Conservation (phyloP, 164 flowering plant species). For the Stephania yunnanensis region DNA sequence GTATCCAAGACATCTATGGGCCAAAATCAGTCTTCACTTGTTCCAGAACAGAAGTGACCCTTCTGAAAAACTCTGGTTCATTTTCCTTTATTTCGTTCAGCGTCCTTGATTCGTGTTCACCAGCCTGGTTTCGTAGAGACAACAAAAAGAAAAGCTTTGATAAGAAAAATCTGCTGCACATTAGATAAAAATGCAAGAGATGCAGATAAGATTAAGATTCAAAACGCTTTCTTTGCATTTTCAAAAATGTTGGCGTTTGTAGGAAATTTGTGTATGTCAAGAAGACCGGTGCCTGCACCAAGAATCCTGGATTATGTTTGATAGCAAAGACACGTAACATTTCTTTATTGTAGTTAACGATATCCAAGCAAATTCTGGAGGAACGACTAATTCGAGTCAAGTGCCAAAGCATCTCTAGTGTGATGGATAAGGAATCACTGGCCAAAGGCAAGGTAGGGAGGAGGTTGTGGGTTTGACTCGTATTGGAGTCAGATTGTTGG, state of each 20-base stretch:
- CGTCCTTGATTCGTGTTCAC: conserved; percentile 70
- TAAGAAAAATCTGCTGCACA: not conserved
- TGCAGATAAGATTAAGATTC: not conserved
- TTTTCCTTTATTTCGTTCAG: conserved; percentile 57
- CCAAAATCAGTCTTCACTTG: conserved; percentile 62
- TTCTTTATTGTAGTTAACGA: not conserved
- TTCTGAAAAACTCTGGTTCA: conserved; percentile 62
- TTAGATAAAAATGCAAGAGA: not conserved
- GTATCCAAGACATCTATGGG: conserved; percentile 17
- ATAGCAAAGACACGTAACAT: not conserved
- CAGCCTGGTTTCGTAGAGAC: conserved; percentile 43
- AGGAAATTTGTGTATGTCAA: not conserved
- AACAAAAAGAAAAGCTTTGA: not conserved
- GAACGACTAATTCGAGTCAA: no score
- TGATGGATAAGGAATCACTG: no score
- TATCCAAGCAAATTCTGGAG: not conserved
- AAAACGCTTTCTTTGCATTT: not conserved
- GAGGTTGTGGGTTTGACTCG: no score
- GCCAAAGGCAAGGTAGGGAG: no score
- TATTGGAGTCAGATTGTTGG: no score
- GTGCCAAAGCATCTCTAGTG: no score
- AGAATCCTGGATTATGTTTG: not conserved
- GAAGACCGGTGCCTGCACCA: not conserved
- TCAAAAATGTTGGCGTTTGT: not conserved
- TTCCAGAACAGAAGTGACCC: conserved; percentile 60